phyloP scores from a whole-genome alignment of 495 filamentous ascomycete genomes.

The Talaromyces wortmannii region DNA sequence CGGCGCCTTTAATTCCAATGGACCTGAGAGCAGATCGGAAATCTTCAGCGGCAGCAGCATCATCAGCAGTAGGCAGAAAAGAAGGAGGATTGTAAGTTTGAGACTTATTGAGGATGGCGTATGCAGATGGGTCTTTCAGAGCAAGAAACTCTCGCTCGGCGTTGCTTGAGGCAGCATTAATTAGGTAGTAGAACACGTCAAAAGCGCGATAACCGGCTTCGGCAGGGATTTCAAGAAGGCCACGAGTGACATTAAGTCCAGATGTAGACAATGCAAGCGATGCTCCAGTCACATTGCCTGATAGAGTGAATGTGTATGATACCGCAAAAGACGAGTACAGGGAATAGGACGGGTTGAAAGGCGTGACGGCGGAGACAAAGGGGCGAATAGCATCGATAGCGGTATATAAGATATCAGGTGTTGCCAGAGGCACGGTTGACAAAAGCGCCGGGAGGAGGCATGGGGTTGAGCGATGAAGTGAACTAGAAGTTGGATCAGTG shows the following conservation, averaged over 20 bases:
- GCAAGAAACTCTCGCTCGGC: conserved; percentile 90
- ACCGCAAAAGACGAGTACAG: conserved; percentile 76
- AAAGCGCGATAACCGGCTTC: conserved; percentile 88
- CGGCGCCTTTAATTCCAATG: conserved; percentile 84
- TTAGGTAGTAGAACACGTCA: conserved; percentile 95
- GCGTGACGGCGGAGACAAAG: conserved; percentile 80
- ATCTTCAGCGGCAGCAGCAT: conserved; percentile 88
- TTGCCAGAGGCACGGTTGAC: conserved; percentile 66
- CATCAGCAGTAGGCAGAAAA: conserved; percentile 89
- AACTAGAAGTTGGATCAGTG: conserved; percentile 39
- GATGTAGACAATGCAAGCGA: conserved; percentile 75
- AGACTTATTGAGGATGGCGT: conserved; percentile 72
- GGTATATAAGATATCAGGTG: conserved; percentile 66
- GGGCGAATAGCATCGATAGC: conserved; percentile 74
- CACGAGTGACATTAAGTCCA: conserved; percentile 77
- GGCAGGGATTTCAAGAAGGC: conserved; percentile 72
- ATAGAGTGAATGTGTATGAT: conserved; percentile 71
- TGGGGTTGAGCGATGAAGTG: conserved; percentile 81
- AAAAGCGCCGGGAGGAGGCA: conserved; percentile 79
- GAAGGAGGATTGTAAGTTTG: conserved; percentile 81
- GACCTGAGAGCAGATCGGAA: conserved; percentile 76
- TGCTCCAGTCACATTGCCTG: conserved; percentile 70
- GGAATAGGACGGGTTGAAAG: conserved; percentile 79
- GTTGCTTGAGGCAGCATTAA: conserved; percentile 81
- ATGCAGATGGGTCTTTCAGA: conserved; percentile 70